Evolutionary conservation across 805 yeast genomes (phyloP).

Genomic region (Brettanomyces naardenensis): DNA sequence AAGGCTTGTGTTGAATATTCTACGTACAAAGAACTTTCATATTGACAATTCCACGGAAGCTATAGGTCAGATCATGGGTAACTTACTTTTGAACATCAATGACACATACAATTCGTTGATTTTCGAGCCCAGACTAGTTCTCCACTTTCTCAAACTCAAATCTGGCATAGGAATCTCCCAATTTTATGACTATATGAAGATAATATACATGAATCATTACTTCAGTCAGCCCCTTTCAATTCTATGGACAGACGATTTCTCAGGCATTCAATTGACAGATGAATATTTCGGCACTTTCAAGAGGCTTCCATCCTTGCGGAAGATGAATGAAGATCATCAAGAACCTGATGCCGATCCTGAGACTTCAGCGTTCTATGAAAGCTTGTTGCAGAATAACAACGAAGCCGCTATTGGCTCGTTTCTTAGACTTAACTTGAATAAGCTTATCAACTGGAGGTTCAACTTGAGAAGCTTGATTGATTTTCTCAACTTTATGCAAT

Average conservation of each 20-base stretch:
- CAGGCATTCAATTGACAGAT: conserved; percentile 14
- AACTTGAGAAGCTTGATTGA: conserved; percentile 21
- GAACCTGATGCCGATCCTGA: conserved; percentile 8
- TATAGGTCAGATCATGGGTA: conserved; percentile 24
- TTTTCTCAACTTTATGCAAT: conserved; percentile 21
- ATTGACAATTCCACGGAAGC: conserved; percentile 25
- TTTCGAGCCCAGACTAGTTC: conserved; percentile 24
- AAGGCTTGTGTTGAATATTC: conserved; percentile 13
- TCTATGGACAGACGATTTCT: conserved; percentile 25
- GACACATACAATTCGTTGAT: conserved; percentile 25
- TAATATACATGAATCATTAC: conserved; percentile 27
- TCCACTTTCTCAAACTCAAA: conserved; percentile 19
- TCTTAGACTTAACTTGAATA: conserved; percentile 18
- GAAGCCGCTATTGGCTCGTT: conserved; percentile 15
- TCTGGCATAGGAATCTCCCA: conserved; percentile 22
- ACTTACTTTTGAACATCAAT: conserved; percentile 23
- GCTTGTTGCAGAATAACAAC: conserved; percentile 15
- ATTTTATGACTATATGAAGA: conserved; percentile 24
- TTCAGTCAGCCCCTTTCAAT: conserved; percentile 26
- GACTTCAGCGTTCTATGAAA: conserved; percentile 12
- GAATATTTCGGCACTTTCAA: conserved; percentile 22
- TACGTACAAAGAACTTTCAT: conserved; percentile 20
- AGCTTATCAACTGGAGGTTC: conserved; percentile 23
- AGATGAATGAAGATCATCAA: conserved; percentile 5
- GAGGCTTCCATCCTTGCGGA: conserved; percentile 22